Evolutionary conservation across 371 early-diverging fungal genomes (phyloP).

Genomic region (Sporodiniella umbellata): DNA sequence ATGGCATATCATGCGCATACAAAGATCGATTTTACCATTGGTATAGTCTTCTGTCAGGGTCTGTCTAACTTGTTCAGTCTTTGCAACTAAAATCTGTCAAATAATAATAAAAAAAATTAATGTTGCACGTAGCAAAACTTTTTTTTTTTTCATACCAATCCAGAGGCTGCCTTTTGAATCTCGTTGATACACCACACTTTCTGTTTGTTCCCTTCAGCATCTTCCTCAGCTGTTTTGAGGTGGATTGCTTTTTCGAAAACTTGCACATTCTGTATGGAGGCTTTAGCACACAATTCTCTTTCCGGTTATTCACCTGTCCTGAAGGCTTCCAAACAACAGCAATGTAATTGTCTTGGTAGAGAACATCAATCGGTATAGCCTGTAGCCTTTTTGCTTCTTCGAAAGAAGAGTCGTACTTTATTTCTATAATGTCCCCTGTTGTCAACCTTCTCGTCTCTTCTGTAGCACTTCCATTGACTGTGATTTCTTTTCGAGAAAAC

Average conservation of each 20-base stretch:
- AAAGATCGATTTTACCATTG: slow-evolving; percentile 24
- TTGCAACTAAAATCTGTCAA: slow-evolving; percentile 49
- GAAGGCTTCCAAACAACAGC: slow-evolving; percentile 56
- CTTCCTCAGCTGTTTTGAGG: slow-evolving; percentile 17
- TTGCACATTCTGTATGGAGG: slow-evolving; percentile 12
- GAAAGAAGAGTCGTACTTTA: slow-evolving; percentile 34
- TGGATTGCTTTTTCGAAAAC: slow-evolving; percentile 29
- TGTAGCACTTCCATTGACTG: slow-evolving; percentile 39
- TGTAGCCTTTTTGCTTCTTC: slow-evolving; percentile 34
- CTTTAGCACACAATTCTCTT: too few species aligned
- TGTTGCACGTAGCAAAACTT: too few species aligned
- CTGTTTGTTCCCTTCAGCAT: slow-evolving; percentile 13
- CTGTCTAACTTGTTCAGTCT: slow-evolving; percentile 28
- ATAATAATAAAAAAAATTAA: background rate
- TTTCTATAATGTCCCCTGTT: slow-evolving; percentile 38
- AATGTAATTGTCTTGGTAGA: slow-evolving; percentile 45
- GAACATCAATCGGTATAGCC: slow-evolving; percentile 33
- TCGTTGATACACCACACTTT: slow-evolving; percentile 29
- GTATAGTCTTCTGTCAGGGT: slow-evolving; percentile 25
- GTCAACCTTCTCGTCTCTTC: slow-evolving; percentile 45
- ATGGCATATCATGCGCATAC: slow-evolving; percentile 48
- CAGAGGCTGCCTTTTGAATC: slow-evolving; percentile 55
- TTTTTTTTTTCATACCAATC: too few species aligned
- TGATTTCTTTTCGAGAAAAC: slow-evolving; percentile 40
- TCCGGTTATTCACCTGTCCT: slow-evolving; percentile 35